Evolutionary conservation across 2,329 filamentous ascomycete species (phyloP).

Genomic region (Fusarium ramigenum): DNA sequence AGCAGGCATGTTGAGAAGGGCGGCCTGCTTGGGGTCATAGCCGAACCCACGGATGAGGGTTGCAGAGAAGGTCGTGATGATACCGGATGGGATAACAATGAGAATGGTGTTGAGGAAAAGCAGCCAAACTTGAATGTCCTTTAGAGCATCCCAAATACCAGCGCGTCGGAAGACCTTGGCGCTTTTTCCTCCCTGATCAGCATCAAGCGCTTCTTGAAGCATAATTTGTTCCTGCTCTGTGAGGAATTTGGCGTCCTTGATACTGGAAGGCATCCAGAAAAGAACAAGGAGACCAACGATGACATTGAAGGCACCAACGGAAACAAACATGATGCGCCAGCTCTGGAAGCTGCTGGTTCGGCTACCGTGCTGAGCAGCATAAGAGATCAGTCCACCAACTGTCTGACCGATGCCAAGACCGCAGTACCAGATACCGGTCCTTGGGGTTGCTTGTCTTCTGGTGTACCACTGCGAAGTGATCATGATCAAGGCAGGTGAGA

Average conservation of each 20-base stretch:
- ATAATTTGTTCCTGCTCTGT: not conserved
- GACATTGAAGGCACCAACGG: not conserved
- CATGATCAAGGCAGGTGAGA: constrained; percentile 1
- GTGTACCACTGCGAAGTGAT: constrained; percentile 13
- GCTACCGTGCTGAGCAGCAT: constrained; percentile 1
- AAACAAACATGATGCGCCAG: constrained; percentile 7
- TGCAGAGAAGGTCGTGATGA: not conserved
- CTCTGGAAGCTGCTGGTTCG: not conserved
- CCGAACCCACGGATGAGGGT: constrained; percentile 6
- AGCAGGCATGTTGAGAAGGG: constrained; percentile 6
- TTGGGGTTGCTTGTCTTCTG: not conserved
- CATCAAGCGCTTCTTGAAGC: not conserved
- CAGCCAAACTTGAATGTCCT: not conserved
- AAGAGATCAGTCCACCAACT: constrained; percentile 6
- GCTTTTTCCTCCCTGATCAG: not conserved
- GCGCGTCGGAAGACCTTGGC: not conserved
- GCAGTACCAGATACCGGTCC: constrained; percentile 13
- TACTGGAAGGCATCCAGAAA: constrained; percentile 7
- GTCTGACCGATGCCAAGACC: constrained; percentile 4
- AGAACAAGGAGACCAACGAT: not conserved
- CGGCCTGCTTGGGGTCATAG: not conserved
- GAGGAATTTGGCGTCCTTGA: constrained; percentile 2
- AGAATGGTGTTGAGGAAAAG: constrained; percentile 6
- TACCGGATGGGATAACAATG: constrained; percentile 3
- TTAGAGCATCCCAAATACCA: constrained; percentile 6